phyloP scores from a whole-genome alignment of 2,329 filamentous ascomycete species.

The Botrytis aclada region DNA sequence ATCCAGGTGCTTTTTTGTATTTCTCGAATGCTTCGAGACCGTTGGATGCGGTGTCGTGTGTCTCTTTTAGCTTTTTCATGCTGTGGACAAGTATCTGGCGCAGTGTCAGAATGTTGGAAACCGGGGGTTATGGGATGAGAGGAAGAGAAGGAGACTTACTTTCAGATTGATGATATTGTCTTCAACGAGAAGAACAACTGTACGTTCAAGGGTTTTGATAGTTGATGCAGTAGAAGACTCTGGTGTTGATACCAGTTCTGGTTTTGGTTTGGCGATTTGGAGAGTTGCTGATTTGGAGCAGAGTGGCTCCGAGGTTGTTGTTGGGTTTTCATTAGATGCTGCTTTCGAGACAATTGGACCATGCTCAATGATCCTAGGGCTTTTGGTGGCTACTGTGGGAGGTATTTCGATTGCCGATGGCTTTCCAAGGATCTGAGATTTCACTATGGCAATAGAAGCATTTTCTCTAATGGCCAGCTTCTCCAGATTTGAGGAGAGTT shows the following conservation, averaged over 20 bases:
- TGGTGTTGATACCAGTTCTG: neutral
- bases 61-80: slow-evolving; percentile 29
- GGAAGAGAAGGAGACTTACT: slow-evolving; percentile 14
- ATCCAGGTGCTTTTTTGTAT: slow-evolving; percentile 22
- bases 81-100: slow-evolving; percentile 28
- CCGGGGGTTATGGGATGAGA: neutral
- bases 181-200: slow-evolving; percentile 40
- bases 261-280: neutral
- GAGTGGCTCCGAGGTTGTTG: neutral
- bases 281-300: neutral
- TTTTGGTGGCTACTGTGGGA: neutral
- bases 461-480: neutral
- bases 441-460: neutral
- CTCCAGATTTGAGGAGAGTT: neutral
- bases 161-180: slow-evolving; percentile 42
- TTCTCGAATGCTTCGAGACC: slow-evolving; percentile 47
- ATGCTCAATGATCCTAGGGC: neutral
- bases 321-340: neutral
- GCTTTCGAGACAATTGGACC: no score
- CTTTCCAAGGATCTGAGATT: neutral
- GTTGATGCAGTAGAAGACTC: neutral
- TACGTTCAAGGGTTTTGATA: neutral
- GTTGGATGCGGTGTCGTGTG: slow-evolving; percentile 41
- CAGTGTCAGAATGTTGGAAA: neutral
- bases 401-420: neutral